Base-by-base conservation (phyloP, 75 land plant species). In the Picea glauca region DNA sequence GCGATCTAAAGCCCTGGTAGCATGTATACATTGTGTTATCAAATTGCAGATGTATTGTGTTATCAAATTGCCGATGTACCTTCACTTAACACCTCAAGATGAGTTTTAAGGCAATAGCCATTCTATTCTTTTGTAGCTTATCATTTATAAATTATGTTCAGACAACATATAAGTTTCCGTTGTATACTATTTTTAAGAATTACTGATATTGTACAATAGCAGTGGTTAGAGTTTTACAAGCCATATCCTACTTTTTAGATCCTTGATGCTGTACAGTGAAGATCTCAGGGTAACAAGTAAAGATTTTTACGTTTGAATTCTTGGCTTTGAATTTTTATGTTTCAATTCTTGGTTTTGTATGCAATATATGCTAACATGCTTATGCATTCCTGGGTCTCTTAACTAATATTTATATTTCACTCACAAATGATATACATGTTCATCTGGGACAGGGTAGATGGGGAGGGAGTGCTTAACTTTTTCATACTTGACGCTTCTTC, bases 1-100 rank as follows among this genome's bases (percentile, higher is more conserved):
- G 87, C 73, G 96, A 93, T 80, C 82, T 90, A 54, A 88, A 92
- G 76, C 96, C 90, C 56, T 92, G 94, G 94, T 91, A 90, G 79
- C 23, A 26, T 43, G 40, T 23, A 56, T 13, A 43, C 56, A 46
- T 11, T 56, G 58, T 5, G 30, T 31, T 11, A 20, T 32, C 74
- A 66, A 33, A 17, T 40, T 21, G n/a, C 40, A 26, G 63, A 62
- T 31, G 74, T 5, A 40, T 11, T 56, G 58, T 5, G 30, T 31
- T 11, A 20, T 32, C 74, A 66, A 33, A 17, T 40, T 21, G n/a
- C 40, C 46, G 63, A 62, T 31, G 74, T 5, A 40, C 23, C 54
- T 40, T 70, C 54, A 70, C 26, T 70, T 11, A 40, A 43, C 56
- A 50, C n/a, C 74, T 43, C 74, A 70, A 43, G 3, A 70, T 35